Conservation (phyloP, 2,329 filamentous ascomycete species). For the Xylaria arbuscula region DNA sequence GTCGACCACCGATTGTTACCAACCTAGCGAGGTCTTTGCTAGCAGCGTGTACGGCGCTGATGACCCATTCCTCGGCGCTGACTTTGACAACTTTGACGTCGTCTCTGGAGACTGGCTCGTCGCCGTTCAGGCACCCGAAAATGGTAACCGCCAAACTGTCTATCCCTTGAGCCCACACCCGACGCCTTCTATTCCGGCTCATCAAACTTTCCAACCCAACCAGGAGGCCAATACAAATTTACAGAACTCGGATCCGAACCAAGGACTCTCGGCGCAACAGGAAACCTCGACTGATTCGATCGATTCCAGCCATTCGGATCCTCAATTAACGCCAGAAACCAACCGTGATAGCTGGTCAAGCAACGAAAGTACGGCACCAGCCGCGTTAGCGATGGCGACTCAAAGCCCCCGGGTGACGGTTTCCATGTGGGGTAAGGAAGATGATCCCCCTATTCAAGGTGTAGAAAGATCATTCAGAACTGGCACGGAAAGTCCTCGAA, state of each 20-base stretch:
- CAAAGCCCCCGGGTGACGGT: slow-evolving; percentile 67
- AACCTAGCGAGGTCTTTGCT: slow-evolving; percentile 57
- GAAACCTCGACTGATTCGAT: slow-evolving; percentile 50
- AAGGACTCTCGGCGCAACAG: slow-evolving; percentile 57
- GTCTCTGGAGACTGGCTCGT: slow-evolving; percentile 36
- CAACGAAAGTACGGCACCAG: slow-evolving; percentile 59
- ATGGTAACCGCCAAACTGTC: slow-evolving; percentile 40
- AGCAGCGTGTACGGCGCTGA: slow-evolving; percentile 57
- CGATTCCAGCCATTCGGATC: slow-evolving; percentile 48
- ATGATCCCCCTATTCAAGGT: slow-evolving; percentile 51
- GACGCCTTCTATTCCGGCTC: slow-evolving; percentile 61
- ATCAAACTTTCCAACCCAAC: slow-evolving; percentile 51
- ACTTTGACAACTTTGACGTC: slow-evolving; percentile 55
- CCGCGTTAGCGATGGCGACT: slow-evolving; percentile 55
- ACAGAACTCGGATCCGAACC: slow-evolving; percentile 53
- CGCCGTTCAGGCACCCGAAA: slow-evolving; percentile 25
- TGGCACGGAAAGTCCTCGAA: slow-evolving; percentile 48
- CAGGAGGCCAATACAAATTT: slow-evolving; percentile 19
- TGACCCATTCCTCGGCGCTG: slow-evolving; percentile 64
- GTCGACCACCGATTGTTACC: slow-evolving; percentile 60
- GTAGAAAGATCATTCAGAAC: slow-evolving; percentile 54
- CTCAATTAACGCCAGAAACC: slow-evolving; percentile 62
- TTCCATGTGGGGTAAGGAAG: slow-evolving; percentile 64
- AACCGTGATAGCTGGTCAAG: slow-evolving; percentile 63
- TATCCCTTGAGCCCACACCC: slow-evolving; percentile 64